Evolutionary conservation across 306 rosid species (phyloP).

Genomic region (Erythrophleum fordii): DNA sequence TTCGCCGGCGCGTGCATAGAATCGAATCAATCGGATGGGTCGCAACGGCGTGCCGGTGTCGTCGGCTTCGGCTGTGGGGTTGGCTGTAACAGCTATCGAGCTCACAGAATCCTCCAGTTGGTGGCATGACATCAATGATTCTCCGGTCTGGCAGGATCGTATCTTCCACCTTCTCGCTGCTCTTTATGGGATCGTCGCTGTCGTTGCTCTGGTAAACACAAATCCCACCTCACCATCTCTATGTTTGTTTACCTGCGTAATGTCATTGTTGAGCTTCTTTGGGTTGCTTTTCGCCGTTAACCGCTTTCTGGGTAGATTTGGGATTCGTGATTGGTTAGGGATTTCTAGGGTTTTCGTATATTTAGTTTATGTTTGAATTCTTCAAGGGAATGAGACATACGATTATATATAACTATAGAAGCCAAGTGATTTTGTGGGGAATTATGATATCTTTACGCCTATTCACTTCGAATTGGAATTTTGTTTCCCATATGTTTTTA

Average conservation of each 20-base stretch:
- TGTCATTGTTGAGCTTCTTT: not conserved
- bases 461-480: not conserved
- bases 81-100: constrained; percentile 59
- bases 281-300: not conserved
- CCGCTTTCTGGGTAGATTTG: not conserved
- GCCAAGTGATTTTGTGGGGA: not conserved
- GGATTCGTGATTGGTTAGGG: not conserved
- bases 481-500: constrained; percentile 23
- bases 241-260: not conserved
- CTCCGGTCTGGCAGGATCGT: constrained; percentile 85
- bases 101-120: constrained; percentile 65
- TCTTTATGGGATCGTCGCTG: constrained; percentile 79
- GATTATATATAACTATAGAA: not conserved
- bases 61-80: constrained; percentile 26
- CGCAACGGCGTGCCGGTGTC: constrained; percentile 52
- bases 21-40: constrained; percentile 46
- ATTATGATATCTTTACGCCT: not conserved
- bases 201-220: constrained; percentile 68
- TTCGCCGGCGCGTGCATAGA: not conserved
- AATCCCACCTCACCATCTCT: not conserved
- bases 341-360: constrained; percentile 35
- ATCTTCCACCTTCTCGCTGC: constrained; percentile 73
- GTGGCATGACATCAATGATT: constrained; percentile 83
- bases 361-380: not conserved
- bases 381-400: not conserved